Evolutionary conservation across 164 flowering plant species (phyloP).

Genomic region (Nelumbo lutea): DNA sequence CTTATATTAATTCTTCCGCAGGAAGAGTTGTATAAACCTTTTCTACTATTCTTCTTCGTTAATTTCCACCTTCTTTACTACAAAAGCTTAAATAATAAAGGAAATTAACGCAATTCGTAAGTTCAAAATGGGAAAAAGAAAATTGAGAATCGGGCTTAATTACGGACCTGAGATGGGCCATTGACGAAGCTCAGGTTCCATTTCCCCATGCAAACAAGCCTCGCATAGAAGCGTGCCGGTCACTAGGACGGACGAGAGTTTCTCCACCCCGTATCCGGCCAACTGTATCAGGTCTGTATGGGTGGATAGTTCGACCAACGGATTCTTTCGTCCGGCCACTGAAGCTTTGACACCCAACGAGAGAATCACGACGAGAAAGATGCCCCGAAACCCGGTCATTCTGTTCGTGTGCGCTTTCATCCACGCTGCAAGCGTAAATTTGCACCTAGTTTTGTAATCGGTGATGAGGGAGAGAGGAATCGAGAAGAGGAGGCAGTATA

Average conservation of each 20-base stretch:
- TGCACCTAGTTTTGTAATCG: not conserved
- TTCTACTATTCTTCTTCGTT: no score
- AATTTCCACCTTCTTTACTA: no score
- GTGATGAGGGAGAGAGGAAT: no score
- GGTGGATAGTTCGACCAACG: conserved; percentile 23
- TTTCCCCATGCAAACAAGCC: conserved; percentile 25
- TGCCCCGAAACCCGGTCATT: conserved; percentile 14
- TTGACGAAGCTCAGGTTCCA: conserved; percentile 18
- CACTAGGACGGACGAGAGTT: conserved; percentile 73
- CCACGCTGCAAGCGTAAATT: not conserved
- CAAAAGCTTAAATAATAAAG: no score
- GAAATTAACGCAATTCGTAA: no score
- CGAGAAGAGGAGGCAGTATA: no score
- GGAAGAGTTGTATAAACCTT: no score
- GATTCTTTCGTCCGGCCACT: conserved; percentile 16
- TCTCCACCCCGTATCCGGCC: conserved; percentile 93
- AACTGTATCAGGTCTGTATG: conserved; percentile 41
- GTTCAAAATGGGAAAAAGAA: no score
- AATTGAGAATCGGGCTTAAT: no score
- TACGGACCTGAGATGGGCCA: conserved; percentile 57
- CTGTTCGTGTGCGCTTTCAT: not conserved
- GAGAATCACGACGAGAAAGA: conserved; percentile 16
- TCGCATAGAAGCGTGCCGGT: conserved; percentile 55
- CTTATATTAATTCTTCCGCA: no score
- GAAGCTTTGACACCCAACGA: conserved; percentile 12